Percentiles rank a stretch among this genome's conserved stretches.
These are phyloP conservation scores for Mytilinidion resinicola DNA, from an alignment of 495 filamentous ascomycete genomes.

Conservation along the genomic window DNA sequence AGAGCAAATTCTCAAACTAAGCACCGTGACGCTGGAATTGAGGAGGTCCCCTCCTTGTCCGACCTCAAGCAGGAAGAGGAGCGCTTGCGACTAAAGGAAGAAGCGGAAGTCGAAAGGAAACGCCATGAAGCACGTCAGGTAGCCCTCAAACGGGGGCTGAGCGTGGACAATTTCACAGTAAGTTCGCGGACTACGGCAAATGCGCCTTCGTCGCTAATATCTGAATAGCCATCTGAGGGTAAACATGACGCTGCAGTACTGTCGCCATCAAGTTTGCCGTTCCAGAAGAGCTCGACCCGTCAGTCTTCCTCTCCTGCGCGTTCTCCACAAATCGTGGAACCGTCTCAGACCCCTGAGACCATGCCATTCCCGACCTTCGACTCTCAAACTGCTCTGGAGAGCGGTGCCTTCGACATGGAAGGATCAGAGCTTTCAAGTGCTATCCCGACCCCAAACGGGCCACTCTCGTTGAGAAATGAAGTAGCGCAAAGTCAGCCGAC, in stretches of 20 bases:
- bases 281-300: background rate
- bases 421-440: constrained; percentile 16
- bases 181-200: background rate
- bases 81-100: constrained; percentile 58
- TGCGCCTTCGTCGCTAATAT: no score
- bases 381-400: constrained; percentile 20
- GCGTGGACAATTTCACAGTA: background rate
- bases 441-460: constrained; percentile 17
- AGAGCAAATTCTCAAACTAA: constrained; percentile 19
- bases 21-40: constrained; percentile 25
- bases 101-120: constrained; percentile 60
- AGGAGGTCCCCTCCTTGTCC: constrained; percentile 52
- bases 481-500: background rate
- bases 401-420: constrained; percentile 20
- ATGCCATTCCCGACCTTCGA: constrained; percentile 17
- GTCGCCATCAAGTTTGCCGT: background rate
- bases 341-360: background rate
- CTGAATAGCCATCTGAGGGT: background rate
- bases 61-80: constrained; percentile 77
- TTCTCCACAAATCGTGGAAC: constrained; percentile 4
- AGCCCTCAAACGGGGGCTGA: constrained; percentile 64
- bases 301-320: constrained; percentile 3
- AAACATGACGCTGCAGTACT: background rate
- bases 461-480: constrained; percentile 11
- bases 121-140: constrained; percentile 65